These are phyloP conservation scores for Thelephora ganbajun DNA, from an alignment of 768 basidiomycete genomes.

Conservation along the genomic window DNA sequence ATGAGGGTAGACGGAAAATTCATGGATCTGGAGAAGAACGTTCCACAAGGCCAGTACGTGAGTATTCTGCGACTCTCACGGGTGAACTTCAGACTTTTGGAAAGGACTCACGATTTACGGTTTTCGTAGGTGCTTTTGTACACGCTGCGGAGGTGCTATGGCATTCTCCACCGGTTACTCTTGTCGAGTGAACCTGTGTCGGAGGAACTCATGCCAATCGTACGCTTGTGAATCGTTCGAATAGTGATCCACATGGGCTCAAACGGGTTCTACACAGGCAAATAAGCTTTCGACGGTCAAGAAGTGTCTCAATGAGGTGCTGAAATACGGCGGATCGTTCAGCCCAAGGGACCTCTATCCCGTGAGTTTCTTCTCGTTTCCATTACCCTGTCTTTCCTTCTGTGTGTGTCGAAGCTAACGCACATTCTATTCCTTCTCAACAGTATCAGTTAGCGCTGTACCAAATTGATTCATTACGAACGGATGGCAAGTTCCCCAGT, in stretches of 20 bases:
- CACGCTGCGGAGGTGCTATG: conserved; percentile 87
- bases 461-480: conserved; percentile 87
- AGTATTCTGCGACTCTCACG: conserved; percentile 15
- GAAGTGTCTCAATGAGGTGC: conserved; percentile 91
- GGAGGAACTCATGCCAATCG: conserved; percentile 95
- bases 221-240: conserved; percentile 21
- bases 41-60: conserved; percentile 91
- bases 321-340: conserved; percentile 91
- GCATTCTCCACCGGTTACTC: conserved; percentile 84
- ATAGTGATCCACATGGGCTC: background rate
- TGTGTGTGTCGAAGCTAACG: background rate
- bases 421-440: background rate
- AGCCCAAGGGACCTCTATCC: conserved; percentile 88
- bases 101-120: background rate
- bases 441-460: conserved; percentile 90
- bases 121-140: conserved; percentile 71
- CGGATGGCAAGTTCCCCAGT: conserved; percentile 88
- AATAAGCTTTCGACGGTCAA: conserved; percentile 95
- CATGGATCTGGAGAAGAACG: conserved; percentile 83
- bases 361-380: conserved; percentile 34
- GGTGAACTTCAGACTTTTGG: background rate
- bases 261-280: conserved; percentile 36
- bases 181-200: conserved; percentile 95
- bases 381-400: conserved; percentile 1
- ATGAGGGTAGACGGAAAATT: conserved; percentile 98